Conservation (phyloP, 768 basidiomycete genomes). For the Lactifluus pinguis region DNA sequence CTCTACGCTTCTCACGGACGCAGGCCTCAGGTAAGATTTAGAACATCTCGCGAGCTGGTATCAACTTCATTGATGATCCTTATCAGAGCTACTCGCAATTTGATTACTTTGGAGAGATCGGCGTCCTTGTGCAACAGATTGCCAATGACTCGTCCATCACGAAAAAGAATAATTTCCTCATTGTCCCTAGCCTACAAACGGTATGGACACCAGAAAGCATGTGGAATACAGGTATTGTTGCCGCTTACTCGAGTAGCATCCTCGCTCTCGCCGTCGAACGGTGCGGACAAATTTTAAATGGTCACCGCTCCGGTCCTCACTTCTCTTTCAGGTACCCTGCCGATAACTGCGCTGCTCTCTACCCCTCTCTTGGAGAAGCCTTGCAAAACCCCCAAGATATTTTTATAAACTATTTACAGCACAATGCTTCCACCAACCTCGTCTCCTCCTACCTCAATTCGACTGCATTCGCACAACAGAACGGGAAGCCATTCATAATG, state of each 20-base stretch:
- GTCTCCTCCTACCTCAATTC: constrained; percentile 46
- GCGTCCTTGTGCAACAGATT: constrained; percentile 9
- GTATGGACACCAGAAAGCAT: constrained; percentile 14
- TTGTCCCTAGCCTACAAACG: constrained; percentile 13
- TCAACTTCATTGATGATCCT: background rate
- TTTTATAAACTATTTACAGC: constrained; percentile 53
- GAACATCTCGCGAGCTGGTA: background rate
- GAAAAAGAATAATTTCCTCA: constrained; percentile 6
- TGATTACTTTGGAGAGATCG: constrained; percentile 30
- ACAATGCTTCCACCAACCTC: constrained; percentile 42
- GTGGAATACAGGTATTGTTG: constrained; percentile 15
- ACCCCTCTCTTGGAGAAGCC: constrained; percentile 28
- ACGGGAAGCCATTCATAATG: constrained; percentile 41
- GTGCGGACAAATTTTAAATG: background rate
- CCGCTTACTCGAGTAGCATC: constrained; percentile 1
- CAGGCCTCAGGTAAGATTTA: constrained; percentile 10
- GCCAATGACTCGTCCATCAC: constrained; percentile 1
- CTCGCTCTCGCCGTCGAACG: constrained; percentile 13
- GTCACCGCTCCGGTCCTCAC: background rate
- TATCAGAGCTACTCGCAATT: constrained; percentile 10
- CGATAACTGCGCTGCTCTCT: constrained; percentile 53
- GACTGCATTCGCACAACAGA: constrained; percentile 30
- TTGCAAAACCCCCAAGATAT: constrained; percentile 34
- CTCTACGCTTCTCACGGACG: constrained; percentile 38
- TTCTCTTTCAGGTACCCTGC: constrained; percentile 40